Percentiles rank a stretch among this genome's conserved stretches.
Conservation (phyloP, 345 rosid genomes). For the Mercurialis annua region DNA sequence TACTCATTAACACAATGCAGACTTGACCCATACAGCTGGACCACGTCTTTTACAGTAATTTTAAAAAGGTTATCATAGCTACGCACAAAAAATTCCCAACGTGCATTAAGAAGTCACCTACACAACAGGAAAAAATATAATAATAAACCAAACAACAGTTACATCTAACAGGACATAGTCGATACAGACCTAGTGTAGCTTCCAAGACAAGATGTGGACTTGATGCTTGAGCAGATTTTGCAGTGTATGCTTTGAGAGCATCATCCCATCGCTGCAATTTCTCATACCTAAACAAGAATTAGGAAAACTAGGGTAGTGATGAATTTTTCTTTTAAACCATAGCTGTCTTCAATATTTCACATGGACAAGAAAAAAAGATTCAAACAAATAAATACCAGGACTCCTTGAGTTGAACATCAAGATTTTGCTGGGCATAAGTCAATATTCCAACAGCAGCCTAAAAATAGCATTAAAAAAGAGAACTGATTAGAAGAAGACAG, state of each 20-base stretch:
- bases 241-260: conserved; percentile 93
- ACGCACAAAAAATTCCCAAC: neutral
- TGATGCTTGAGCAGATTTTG: conserved; percentile 72
- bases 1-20: neutral
- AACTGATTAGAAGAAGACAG: conserved; percentile 2
- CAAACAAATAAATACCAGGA: conserved; percentile 58
- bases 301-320: neutral
- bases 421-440: conserved; percentile 87
- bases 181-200: conserved; percentile 71
- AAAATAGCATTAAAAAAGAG: conserved; percentile 4
- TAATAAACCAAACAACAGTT: conserved; percentile 1
- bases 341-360: neutral
- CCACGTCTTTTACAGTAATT: neutral
- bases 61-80: neutral
- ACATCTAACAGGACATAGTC: neutral
- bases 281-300: conserved; percentile 71
- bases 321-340: neutral
- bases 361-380: neutral
- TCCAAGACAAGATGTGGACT: conserved; percentile 74
- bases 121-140: neutral
- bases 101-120: neutral
- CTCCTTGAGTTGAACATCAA: conserved; percentile 92
- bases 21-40: neutral
- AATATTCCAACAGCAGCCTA: conserved; percentile 99
- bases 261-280: conserved; percentile 99